Evolutionary conservation across 768 basidiomycete genomes (phyloP), one percentile per base, ranked within the genome.

Genomic region (Pleurotus citrinopileatus): DNA sequence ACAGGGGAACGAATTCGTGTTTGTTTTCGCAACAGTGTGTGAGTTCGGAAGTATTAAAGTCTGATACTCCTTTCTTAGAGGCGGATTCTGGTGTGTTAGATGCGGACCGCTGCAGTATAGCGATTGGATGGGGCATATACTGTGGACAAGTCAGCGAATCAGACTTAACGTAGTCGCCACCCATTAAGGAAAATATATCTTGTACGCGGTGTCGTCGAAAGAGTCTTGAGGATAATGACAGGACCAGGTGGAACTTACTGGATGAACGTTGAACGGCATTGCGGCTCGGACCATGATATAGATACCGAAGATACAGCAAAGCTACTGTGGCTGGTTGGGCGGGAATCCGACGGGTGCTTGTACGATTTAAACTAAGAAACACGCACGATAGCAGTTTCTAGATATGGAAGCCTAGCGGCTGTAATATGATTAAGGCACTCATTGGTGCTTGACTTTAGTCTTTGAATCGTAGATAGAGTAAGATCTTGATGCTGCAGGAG

Each of bases 281-380:
- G 25, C 45, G 25, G 45, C 45, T 47, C 48, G 48, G 48, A 51
- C 48, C 48, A 51, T 51, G 23, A 10, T 12, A 34, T 37, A 34
- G 48, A 25, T 25, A 51, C 17, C 48, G 48, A 51, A 51, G 27
- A 51, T 37, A 51, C 15, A 23, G 17, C 22, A 13, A 5, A 6
- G 5, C 12, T 44, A 13, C 23, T 27, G 26, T 12, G 23, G 45
- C 45, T 27, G 28, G 38, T 17, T 5, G 9, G 45, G 26, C 45
- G 48, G 48, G 32, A 20, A 34, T 51, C 48, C 48, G 34, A 38
- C 32, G 34, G 34, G 34, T 15, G 45, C n/a, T 17, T n/a, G 34
- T 17, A 9, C 32, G 19, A 23, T 47, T 29, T 47, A 27, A 47
- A 12, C 27, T 27, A 29, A 47, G 23, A 25, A 25, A 25, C 26